Evolutionary conservation across 2,329 filamentous ascomycete species (phyloP), one percentile per base, ranked within the genome.

Genomic region (Nothophaeocryptopus gaeumannii): DNA sequence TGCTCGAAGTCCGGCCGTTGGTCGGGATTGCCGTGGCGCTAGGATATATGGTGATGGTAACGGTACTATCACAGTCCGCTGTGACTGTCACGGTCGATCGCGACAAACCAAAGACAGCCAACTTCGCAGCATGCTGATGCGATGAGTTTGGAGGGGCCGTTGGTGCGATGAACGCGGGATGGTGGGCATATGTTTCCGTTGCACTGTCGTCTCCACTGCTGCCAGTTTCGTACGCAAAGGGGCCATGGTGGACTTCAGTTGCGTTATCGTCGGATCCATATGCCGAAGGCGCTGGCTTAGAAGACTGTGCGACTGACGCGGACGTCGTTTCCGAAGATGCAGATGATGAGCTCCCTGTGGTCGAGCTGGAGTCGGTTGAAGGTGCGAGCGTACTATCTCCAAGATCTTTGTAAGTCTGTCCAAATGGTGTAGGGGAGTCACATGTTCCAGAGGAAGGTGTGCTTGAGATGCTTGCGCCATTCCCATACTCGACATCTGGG

Each of bases 401-500:
- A 35, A 51, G 35, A 26, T 58, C 44, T 20, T 58, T 46, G 44
- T 66, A 67, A 7, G 63, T 60, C 43, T 57, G 38, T 9, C 64
- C 63, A 36, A 59, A 63, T 15, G 62, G 59, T 29, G 53, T 59
- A 5, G 63, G 48, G 14, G 53, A 53, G 31, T 70, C 67, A 48
- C 68, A 70, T 11, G 60, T 55, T 13, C 66, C 65, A 1, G 52
- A 15, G 5, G 62, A 56, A 3, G 61, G 39, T 3, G 60, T 39
- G 31, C 61, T 64, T 2, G 58, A 63, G 34, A 57, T 58, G 43
- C 53, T 67, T 14, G 67, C 56, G 3, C 63, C 66, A 39, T 64
- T 64, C 5, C 62, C 70, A 47, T 72, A 76, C 4, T 60, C 51
- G 2, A 76, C 70, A 39, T 70, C 67, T 1, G 58, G 52, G 0